Evolutionary conservation across 140 eudicot genomes (phyloP).

Genomic region (Flaveria floridana): DNA sequence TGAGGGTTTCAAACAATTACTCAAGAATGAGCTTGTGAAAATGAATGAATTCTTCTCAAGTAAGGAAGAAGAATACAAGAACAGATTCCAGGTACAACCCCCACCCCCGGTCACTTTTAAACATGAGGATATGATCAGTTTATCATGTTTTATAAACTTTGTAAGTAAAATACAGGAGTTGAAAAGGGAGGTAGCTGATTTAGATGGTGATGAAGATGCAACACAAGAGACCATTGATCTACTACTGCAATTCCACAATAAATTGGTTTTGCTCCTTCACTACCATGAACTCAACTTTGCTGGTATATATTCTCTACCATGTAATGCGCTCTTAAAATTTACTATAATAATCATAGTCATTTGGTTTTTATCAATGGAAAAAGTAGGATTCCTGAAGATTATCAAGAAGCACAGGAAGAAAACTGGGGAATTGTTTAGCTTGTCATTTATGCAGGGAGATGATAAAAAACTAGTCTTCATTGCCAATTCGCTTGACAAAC

Average conservation of each 20-base stretch:
- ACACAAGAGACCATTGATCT: conserved; percentile 30
- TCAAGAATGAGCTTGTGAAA: conserved; percentile 37
- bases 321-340: neutral
- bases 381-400: conserved; percentile 45
- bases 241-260: conserved; percentile 41
- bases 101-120: neutral
- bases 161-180: conserved; percentile 32
- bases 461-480: conserved; percentile 35
- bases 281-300: conserved; percentile 44
- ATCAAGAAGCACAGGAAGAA: conserved; percentile 50
- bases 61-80: conserved; percentile 39
- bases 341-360: neutral
- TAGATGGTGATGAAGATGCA: conserved; percentile 29
- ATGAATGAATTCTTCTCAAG: conserved; percentile 29
- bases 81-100: conserved; percentile 32
- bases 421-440: conserved; percentile 36
- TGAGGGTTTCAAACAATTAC: conserved; percentile 41
- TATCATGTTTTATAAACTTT: conserved; percentile 11
- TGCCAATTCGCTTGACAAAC: conserved; percentile 35
- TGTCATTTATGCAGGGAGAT: conserved; percentile 33
- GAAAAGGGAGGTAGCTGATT: conserved; percentile 24
- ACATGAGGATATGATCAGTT: neutral
- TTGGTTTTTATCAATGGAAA: neutral
- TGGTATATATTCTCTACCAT: conserved; percentile 29
- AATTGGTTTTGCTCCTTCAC: conserved; percentile 45